phyloP scores from a whole-genome alignment of 192 early-diverging fungal species.

The Cladochytrium replicatum region DNA sequence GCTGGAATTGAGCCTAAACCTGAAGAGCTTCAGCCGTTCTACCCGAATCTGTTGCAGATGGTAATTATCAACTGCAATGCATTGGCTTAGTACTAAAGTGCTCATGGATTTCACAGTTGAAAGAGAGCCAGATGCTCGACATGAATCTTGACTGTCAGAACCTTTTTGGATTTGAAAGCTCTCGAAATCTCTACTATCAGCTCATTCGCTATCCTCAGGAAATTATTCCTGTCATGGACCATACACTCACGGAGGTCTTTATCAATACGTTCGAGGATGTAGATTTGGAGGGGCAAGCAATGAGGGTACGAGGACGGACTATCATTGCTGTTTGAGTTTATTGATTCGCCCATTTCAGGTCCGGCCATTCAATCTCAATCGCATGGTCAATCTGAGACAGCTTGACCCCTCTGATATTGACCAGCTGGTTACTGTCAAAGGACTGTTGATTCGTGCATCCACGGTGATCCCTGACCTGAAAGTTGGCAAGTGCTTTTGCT shows the following conservation, averaged over 20 bases:
- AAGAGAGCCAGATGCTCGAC: conserved; percentile 47
- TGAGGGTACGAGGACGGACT: conserved; percentile 30
- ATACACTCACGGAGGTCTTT: conserved; percentile 66
- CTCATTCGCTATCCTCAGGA: conserved; percentile 90
- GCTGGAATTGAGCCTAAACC: conserved; percentile 8
- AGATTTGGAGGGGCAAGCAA: conserved; percentile 46
- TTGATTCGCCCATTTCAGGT: conserved; percentile 36
- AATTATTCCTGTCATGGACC: conserved; percentile 90
- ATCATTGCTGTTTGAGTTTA: conserved; percentile 1
- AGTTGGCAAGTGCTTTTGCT: conserved; percentile 32
- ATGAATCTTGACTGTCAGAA: conserved; percentile 89
- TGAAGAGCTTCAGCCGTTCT: conserved; percentile 51
- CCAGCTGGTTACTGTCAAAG: conserved; percentile 89
- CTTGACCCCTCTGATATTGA: conserved; percentile 95
- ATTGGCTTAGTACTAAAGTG: too few species aligned
- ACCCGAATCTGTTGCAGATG: conserved; percentile 59
- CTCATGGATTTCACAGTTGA: conserved; percentile 43
- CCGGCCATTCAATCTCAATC: conserved; percentile 78
- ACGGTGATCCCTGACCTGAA: conserved; percentile 93
- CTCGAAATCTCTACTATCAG: conserved; percentile 71
- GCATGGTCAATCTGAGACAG: conserved; percentile 80
- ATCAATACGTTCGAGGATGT: conserved; percentile 54
- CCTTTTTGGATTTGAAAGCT: conserved; percentile 53
- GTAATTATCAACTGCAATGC: conserved; percentile 13
- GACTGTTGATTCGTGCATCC: conserved; percentile 83